Evolutionary conservation across 1,284 basidiomycete species (phyloP).

Genomic region (Pterulicium gracile): DNA sequence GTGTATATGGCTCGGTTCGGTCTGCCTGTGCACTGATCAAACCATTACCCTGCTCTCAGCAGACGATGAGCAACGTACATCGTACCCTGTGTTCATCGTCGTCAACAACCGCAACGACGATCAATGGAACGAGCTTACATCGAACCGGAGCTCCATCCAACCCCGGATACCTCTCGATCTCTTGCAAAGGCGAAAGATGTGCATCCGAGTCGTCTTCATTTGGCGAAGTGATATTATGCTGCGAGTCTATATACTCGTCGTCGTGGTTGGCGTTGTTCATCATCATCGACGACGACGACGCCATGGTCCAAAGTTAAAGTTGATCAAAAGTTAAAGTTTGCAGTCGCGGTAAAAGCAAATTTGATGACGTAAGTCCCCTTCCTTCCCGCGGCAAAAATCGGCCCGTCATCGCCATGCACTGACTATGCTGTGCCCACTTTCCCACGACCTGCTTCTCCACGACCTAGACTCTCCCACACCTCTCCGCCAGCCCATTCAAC

Average conservation of each 20-base stretch:
- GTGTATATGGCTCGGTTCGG: constrained; percentile 70
- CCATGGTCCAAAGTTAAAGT: no score
- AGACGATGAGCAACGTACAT: constrained; percentile 27
- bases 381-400: no score
- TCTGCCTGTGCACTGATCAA: constrained; percentile 43
- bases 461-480: no score
- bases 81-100: constrained; percentile 28
- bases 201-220: constrained; percentile 1
- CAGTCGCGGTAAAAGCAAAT: no score
- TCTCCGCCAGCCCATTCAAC: no score
- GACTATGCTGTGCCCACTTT: no score
- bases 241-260: background rate
- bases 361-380: no score
- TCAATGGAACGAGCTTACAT: constrained; percentile 21
- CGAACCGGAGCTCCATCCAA: constrained; percentile 34
- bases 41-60: constrained; percentile 27
- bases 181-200: constrained; percentile 9
- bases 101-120: constrained; percentile 7
- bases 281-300: background rate
- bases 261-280: no score
- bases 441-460: no score
- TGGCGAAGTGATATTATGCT: background rate
- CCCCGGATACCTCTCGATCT: constrained; percentile 33
- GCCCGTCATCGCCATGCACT: no score
- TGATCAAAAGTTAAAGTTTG: no score